phyloP scores from a whole-genome alignment of 257 asterid genomes.

The Rauvolfia tetraphylla region DNA sequence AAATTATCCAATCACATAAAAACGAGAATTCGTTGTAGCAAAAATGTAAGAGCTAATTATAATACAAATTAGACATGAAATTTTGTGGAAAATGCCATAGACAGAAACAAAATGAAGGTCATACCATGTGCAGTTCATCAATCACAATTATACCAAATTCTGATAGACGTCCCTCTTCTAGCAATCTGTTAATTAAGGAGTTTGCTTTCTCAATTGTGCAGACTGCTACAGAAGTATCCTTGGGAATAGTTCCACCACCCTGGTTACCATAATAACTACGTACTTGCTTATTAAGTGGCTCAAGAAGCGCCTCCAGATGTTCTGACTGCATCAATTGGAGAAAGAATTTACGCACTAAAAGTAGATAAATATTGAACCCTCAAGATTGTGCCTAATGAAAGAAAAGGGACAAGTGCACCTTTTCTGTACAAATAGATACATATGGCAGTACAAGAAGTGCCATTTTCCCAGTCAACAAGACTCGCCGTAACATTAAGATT shows the following conservation, averaged over 20 bases:
- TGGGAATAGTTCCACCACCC: conserved; percentile 93
- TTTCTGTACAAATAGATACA: conserved; percentile 93
- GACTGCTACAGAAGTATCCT: conserved; percentile 89
- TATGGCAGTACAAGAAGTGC: conserved; percentile 96
- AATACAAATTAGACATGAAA: neutral
- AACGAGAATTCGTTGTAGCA: neutral
- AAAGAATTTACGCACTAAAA: conserved; percentile 17
- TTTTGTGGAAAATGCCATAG: conserved; percentile 5
- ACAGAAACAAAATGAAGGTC: conserved; percentile 22
- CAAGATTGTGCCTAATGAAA: conserved; percentile 10
- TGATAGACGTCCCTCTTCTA: conserved; percentile 92
- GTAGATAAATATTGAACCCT: conserved; percentile 12
- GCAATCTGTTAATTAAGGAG: conserved; percentile 74
- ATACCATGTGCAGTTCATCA: conserved; percentile 99
- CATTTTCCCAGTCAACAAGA: conserved; percentile 75
- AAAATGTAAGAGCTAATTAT: neutral
- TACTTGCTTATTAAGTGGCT: conserved; percentile 84
- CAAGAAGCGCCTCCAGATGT: conserved; percentile 85
- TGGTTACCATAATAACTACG: conserved; percentile 96
- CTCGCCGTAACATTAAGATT: conserved; percentile 86
- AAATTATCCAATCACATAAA: conserved; percentile 1
- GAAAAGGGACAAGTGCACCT: conserved; percentile 44
- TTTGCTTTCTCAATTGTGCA: conserved; percentile 99
- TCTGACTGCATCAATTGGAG: conserved; percentile 56
- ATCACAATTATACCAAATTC: conserved; percentile 96